phyloP scores from a whole-genome alignment of 495 filamentous ascomycete species.

The Astrocystis sublimbata region DNA sequence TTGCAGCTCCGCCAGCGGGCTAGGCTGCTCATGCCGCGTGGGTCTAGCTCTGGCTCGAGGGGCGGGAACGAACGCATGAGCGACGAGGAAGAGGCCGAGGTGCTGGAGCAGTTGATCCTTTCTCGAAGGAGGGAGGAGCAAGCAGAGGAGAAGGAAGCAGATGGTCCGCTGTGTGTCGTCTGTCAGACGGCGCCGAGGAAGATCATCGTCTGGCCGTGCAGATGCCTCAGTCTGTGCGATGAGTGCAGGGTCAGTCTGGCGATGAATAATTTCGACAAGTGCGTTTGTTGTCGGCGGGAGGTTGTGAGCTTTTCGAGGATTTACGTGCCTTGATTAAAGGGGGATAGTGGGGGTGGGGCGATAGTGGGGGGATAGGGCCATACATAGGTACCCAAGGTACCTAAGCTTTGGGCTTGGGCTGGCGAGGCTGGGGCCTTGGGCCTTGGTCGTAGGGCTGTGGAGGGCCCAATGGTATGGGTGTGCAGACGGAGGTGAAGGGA shows the following conservation, averaged over 20 bases:
- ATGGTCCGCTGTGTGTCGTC: constrained; percentile 90
- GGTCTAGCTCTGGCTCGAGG: constrained; percentile 32
- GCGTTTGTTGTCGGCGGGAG: constrained; percentile 87
- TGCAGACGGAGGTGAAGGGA: no score
- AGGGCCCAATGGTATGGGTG: no score
- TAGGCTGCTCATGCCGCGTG: constrained; percentile 60
- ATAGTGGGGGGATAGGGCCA: no score
- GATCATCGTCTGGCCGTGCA: constrained; percentile 94
- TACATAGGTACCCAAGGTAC: no score
- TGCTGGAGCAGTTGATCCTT: constrained; percentile 83
- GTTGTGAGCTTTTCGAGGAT: constrained; percentile 84
- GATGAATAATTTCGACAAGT: constrained; percentile 95
- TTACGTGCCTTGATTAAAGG: constrained; percentile 71
- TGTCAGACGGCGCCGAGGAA: constrained; percentile 86
- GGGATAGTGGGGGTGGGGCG: background rate
- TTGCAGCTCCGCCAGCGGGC: constrained; percentile 64
- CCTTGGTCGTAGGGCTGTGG: no score
- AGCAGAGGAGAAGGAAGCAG: constrained; percentile 51
- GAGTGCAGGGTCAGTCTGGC: constrained; percentile 91
- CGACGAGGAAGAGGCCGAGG: constrained; percentile 71
- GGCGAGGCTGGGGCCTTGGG: no score
- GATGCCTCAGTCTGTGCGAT: constrained; percentile 91
- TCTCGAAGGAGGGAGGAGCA: constrained; percentile 31
- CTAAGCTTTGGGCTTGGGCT: no score
- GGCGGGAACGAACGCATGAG: constrained; percentile 46